phyloP scores from a whole-genome alignment of 2,329 filamentous ascomycete species.

The Pseudocercospora pini-densiflorae region DNA sequence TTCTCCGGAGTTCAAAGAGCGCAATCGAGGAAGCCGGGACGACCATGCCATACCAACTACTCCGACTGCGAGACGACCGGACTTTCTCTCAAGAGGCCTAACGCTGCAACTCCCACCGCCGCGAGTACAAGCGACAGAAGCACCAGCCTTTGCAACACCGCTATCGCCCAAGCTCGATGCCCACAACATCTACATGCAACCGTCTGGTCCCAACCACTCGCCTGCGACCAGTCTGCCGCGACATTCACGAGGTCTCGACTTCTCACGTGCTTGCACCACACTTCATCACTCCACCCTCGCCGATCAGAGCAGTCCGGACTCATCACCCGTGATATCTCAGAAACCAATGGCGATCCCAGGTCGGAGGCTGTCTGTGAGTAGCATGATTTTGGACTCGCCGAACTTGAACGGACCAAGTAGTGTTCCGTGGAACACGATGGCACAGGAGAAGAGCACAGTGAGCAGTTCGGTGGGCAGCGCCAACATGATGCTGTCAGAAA shows the following conservation, averaged over 20 bases:
- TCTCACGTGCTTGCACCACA: slow-evolving; percentile 89
- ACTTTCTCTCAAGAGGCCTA: slow-evolving; percentile 66
- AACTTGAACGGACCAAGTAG: slow-evolving; percentile 47
- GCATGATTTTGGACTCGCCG: slow-evolving; percentile 64
- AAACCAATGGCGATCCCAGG: slow-evolving; percentile 64
- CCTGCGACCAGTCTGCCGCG: slow-evolving; percentile 87
- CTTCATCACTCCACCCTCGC: slow-evolving; percentile 94
- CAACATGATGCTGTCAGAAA: slow-evolving; percentile 78
- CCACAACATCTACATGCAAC: slow-evolving; percentile 73
- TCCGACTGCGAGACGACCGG: slow-evolving; percentile 58
- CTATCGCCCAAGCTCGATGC: slow-evolving; percentile 86
- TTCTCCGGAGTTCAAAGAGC: slow-evolving; percentile 50
- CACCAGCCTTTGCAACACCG: slow-evolving; percentile 56
- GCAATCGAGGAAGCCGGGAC: slow-evolving; percentile 41
- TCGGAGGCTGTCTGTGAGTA: slow-evolving; percentile 49
- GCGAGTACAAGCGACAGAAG: slow-evolving; percentile 45
- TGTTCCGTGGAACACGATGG: slow-evolving; percentile 31
- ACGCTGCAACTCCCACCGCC: slow-evolving; percentile 69
- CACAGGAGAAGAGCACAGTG: slow-evolving; percentile 69
- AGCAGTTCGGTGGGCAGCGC: slow-evolving; percentile 83
- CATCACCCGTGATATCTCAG: slow-evolving; percentile 81
- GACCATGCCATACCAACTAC: slow-evolving; percentile 46
- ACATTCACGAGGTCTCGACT: slow-evolving; percentile 88
- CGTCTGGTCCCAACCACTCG: slow-evolving; percentile 49
- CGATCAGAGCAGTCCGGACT: slow-evolving; percentile 84